phyloP scores from a whole-genome alignment of 768 basidiomycete genomes.

The Boletellus emodensis region DNA sequence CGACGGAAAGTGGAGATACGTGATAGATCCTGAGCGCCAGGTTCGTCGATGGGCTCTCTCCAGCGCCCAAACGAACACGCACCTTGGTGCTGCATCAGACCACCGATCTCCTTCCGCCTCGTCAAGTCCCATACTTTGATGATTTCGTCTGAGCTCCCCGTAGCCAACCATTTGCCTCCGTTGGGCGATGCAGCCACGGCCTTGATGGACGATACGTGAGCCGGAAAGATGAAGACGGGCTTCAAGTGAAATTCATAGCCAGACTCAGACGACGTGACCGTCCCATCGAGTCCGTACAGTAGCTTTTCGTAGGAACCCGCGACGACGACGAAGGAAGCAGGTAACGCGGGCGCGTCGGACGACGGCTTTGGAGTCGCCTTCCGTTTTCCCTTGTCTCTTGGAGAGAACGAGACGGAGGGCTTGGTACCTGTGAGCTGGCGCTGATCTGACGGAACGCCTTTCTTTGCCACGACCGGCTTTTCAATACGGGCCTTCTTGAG shows the following conservation, averaged over 20 bases:
- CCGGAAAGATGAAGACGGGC: constrained; percentile 95
- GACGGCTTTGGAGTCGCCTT: constrained; percentile 10
- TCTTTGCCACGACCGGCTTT: constrained; percentile 7
- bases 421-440: constrained; percentile 1
- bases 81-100: constrained; percentile 95
- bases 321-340: constrained; percentile 75
- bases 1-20: constrained; percentile 80
- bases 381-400: constrained; percentile 31
- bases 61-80: constrained; percentile 11
- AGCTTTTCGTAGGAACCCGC: constrained; percentile 97
- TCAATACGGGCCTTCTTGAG: constrained; percentile 25
- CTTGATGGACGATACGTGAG: constrained; percentile 91
- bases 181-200: constrained; percentile 82
- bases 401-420: constrained; percentile 9
- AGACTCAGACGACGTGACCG: constrained; percentile 34
- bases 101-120: constrained; percentile 89
- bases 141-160: constrained; percentile 93
- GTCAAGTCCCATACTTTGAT: constrained; percentile 96
- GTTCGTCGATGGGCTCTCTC: background rate
- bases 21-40: constrained; percentile 72
- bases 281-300: constrained; percentile 83
- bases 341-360: constrained; percentile 25
- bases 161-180: constrained; percentile 95
- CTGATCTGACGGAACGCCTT: background rate
- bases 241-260: constrained; percentile 45